Evolutionary conservation across 140 eudicot species (phyloP), one percentile per base, ranked within the genome.

Genomic region (Senecio squalidus): DNA sequence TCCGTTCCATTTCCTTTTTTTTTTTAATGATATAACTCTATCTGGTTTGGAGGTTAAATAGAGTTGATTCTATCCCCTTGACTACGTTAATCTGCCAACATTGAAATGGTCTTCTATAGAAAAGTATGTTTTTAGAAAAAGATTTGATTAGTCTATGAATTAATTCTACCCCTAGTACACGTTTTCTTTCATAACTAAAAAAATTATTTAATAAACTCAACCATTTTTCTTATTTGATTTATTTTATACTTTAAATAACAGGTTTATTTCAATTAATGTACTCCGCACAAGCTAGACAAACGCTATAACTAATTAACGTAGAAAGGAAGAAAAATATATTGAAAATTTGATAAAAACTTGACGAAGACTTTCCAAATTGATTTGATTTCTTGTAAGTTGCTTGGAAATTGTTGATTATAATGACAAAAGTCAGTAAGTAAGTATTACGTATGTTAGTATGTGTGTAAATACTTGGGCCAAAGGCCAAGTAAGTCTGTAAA

Each of bases 1-100:
- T 26, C 17, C n/a, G n/a, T n/a, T 28, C 64, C 72, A 66, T 49
- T 49, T 49, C 10, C 24, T 47, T 47, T 22, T 46, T 38, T 5
- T 62, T 62, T 16, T 22, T 16, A 9, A 17, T 68, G 22, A 66
- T 66, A 17, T 7, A 45, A 21, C 16, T 33, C 46, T 50, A 24
- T 27, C 21, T 6, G 5, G 6, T 16, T 23, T 34, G 45, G 55
- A 28, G 63, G 27, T 21, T 54, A 26, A 52, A 66, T 31, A 63
- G 33, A 56, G 16, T 28, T 53, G 24, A 61, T 43, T 41, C 51
- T 52, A 27, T 24, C 53, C 33, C 60, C 23, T 36, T 8, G 41
- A 13, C 22, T 43, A 36, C 16, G 13, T 39, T 66, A 18, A 8
- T 28, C 1, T 27, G 3, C 17, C 10, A 41, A 18, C 11, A n/a